Evolutionary conservation across 768 basidiomycete genomes (phyloP), one percentile per base, ranked within the genome.

Genomic region (Tubosaeta sp.): DNA sequence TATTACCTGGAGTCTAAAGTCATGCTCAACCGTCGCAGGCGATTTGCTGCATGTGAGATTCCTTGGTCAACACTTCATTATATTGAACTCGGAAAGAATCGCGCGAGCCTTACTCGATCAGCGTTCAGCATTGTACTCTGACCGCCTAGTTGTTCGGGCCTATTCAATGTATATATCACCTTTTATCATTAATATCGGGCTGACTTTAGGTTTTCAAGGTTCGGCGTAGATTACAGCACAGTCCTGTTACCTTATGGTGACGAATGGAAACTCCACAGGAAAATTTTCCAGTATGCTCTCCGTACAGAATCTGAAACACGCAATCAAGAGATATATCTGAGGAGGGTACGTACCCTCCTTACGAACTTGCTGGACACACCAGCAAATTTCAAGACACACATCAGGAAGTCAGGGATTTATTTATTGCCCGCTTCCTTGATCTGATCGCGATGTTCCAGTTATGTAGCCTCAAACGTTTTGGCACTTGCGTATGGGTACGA

Each of bases 201-300:
- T 43, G 25, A 43, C 11, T 11, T 16, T 3, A n/a, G 4, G 25
- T 4, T 43, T 12, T 6, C 16, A 43, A 43, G 41, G 25, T 10
- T 43, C 4, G 41, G 24, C n/a, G 24, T 43, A 4, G 41, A 43
- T n/a, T 27, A 43, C 29, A 29, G 25, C 8, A 43, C 41, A 1
- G 24, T 16, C 8, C 29, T 29, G n/a, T 18, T 43, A 14, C 21
- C 66, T 14, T 70, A 69, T 27, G 60, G 65, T 27, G 58, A 63
- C 21, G 53, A 58, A 27, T 69, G 68, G 69, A 62, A 49, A 24
- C 56, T 61, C 8, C 69, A 69, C 42, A 62, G 68, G 39, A 64
- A 60, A 42, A 47, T 66, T 18, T 60, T 68, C 29, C 66, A 65
- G 18, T 61, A 66, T 7, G 59, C 61, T 22, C 53, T 71, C 27